Base-by-base conservation (phyloP, 129 eudicot genomes). In the Heracleum sosnowskyi region DNA sequence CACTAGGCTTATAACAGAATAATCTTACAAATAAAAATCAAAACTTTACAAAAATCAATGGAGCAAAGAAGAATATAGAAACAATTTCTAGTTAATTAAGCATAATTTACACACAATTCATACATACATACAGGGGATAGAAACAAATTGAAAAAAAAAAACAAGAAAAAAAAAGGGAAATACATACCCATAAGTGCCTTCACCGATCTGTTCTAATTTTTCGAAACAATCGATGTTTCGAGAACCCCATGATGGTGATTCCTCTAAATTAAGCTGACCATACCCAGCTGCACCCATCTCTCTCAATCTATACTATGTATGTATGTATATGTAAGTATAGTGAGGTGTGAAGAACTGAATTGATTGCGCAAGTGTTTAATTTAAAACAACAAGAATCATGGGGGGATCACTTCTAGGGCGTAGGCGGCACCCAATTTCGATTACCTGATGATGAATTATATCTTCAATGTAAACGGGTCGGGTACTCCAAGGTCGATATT, bases 141-240 rank as follows among this genome's bases (percentile, higher is more conserved):
- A 16, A 24, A 17, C 64, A 55, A 55, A 20, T 55, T n/a, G n/a
- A 57, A 22, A 26, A 7, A 68, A 0, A 68, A 2, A 68, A 33
- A 1, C 7, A 29, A 31, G 8, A 68, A 66, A 29, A 2, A 24
- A 33, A 18, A 28, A 18, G 2, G 3, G 17, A 17, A 5, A 9
- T 35, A 51, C 7, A 79, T 22, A 92, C 97, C 97, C 97, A 78
- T 92, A 92, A 26, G 96, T 92, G 69, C 97, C 97, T 86, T 91
- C 92, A 13, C 98, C 98, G 76, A 93, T 93, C 79, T 88, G 96
- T 44, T 93, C 96, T 53, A 93, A 76, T 36, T 93, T 93, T 66
- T 93, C 94, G 81, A 90, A 93, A 71, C 98, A 93, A 63, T 93
- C 96, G 45, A 90, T 88, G 76, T 93, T 90, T 42, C 98, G 86